phyloP scores from a whole-genome alignment of 352 stramenopile genomes.

The Pythium rishiriense region DNA sequence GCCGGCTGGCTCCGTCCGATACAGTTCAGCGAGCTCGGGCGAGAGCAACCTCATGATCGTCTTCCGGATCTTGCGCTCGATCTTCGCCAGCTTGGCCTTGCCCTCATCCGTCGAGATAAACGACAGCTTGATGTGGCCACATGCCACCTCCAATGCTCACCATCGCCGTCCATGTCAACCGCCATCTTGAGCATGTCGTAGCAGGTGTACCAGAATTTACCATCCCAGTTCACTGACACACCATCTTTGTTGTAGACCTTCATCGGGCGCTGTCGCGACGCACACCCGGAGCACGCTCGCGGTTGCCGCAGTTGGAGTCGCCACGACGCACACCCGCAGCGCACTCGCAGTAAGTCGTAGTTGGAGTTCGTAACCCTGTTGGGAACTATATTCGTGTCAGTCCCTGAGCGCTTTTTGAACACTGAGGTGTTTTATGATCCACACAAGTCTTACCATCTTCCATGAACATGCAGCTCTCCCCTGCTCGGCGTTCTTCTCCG shows the following conservation, averaged over 20 bases:
- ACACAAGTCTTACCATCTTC: too few species aligned
- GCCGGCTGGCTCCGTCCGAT: background rate
- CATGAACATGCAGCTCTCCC: too few species aligned
- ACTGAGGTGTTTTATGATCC: too few species aligned
- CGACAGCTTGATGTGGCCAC: background rate
- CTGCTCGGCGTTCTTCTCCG: too few species aligned
- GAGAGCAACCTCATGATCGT: slow-evolving; percentile 14
- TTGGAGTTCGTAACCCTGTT: slow-evolving; percentile 10
- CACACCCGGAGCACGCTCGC: background rate
- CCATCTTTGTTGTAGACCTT: slow-evolving; percentile 16
- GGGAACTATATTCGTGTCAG: too few species aligned
- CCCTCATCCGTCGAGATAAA: background rate
- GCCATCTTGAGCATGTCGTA: slow-evolving; percentile 4
- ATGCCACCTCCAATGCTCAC: background rate
- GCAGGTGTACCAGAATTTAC: slow-evolving; percentile 9
- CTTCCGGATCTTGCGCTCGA: slow-evolving; percentile 1
- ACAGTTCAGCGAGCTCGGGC: background rate
- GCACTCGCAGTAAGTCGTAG: too few species aligned
- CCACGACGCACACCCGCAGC: too few species aligned
- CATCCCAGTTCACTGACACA: slow-evolving; percentile 10
- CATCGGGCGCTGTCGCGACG: background rate
- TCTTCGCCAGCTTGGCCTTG: background rate
- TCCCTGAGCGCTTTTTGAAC: too few species aligned
- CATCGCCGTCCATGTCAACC: slow-evolving; percentile 1
- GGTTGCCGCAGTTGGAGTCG: background rate